phyloP scores from a whole-genome alignment of 1,284 basidiomycete genomes.

The Ceratobasidium sp. region DNA sequence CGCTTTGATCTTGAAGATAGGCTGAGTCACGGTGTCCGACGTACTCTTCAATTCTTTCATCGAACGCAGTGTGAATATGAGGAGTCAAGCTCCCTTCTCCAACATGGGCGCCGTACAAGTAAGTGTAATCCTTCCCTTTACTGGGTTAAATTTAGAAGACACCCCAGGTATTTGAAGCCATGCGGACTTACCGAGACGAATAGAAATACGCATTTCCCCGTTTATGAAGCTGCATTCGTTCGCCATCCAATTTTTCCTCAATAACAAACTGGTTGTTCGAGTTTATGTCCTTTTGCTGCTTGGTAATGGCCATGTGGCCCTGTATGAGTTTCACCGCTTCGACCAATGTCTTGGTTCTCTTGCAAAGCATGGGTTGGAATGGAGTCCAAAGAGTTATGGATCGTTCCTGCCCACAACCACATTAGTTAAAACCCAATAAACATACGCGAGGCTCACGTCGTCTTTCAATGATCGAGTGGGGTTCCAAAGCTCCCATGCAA shows the following conservation, averaged over 20 bases:
- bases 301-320: constrained; percentile 51
- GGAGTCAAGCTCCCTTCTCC: constrained; percentile 87
- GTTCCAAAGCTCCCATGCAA: constrained; percentile 82
- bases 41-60: constrained; percentile 78
- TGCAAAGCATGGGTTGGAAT: constrained; percentile 93
- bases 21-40: no score
- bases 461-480: constrained; percentile 53
- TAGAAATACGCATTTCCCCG: constrained; percentile 88
- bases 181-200: constrained; percentile 72
- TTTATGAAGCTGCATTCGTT: constrained; percentile 93
- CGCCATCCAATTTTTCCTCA: constrained; percentile 95
- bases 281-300: neutral
- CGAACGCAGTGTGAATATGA: constrained; percentile 76
- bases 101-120: constrained; percentile 84
- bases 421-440: neutral
- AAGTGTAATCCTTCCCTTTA: constrained; percentile 93
- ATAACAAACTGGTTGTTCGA: constrained; percentile 71
- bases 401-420: constrained; percentile 70
- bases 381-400: constrained; percentile 78
- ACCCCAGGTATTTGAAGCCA: constrained; percentile 9
- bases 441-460: constrained; percentile 54
- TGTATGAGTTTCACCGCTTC: constrained; percentile 85
- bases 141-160: constrained; percentile 53
- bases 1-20: neutral
- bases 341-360: constrained; percentile 78